These are phyloP conservation scores for Nemania serpens DNA, from an alignment of 2,329 filamentous ascomycete genomes.

Conservation along the genomic window DNA sequence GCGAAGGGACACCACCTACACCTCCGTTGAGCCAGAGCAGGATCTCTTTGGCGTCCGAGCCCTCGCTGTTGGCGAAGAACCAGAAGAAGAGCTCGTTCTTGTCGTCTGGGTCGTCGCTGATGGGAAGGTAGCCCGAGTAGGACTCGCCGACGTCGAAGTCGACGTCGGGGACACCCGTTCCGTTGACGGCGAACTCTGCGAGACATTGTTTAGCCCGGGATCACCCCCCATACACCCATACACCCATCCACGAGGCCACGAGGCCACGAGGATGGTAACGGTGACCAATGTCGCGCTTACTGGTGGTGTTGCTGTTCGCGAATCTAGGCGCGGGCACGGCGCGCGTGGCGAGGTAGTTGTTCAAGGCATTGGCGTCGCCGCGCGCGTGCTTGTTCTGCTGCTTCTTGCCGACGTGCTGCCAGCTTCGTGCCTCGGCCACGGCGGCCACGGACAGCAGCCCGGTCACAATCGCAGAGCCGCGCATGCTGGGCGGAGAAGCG, in stretches of 20 bases:
- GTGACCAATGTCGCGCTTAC: slow-evolving; percentile 25
- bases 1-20: slow-evolving; percentile 40
- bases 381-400: slow-evolving; percentile 23
- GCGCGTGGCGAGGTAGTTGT: slow-evolving; percentile 36
- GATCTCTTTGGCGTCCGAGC: slow-evolving; percentile 53
- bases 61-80: slow-evolving; percentile 58
- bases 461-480: slow-evolving; percentile 29
- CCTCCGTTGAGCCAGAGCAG: slow-evolving; percentile 58
- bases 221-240: too few species aligned
- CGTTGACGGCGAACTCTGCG: slow-evolving; percentile 63
- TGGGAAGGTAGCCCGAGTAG: slow-evolving; percentile 62
- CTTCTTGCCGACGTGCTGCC: slow-evolving; percentile 41
- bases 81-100: slow-evolving; percentile 58
- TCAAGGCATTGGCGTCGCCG: slow-evolving; percentile 19
- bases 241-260: not conserved
- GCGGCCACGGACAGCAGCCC: slow-evolving; percentile 35
- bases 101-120: slow-evolving; percentile 49
- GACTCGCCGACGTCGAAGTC: slow-evolving; percentile 66
- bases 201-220: slow-evolving; percentile 9
- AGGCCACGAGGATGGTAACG: not conserved
- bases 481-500: slow-evolving; percentile 31
- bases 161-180: slow-evolving; percentile 65
- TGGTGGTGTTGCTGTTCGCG: slow-evolving; percentile 38
- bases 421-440: slow-evolving; percentile 35
- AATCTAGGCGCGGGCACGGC: slow-evolving; percentile 35